Percentiles rank a stretch among this genome's conserved stretches.
phyloP scores from a whole-genome alignment of 2,329 filamentous ascomycete genomes.

The Bipolaris zeicola region DNA sequence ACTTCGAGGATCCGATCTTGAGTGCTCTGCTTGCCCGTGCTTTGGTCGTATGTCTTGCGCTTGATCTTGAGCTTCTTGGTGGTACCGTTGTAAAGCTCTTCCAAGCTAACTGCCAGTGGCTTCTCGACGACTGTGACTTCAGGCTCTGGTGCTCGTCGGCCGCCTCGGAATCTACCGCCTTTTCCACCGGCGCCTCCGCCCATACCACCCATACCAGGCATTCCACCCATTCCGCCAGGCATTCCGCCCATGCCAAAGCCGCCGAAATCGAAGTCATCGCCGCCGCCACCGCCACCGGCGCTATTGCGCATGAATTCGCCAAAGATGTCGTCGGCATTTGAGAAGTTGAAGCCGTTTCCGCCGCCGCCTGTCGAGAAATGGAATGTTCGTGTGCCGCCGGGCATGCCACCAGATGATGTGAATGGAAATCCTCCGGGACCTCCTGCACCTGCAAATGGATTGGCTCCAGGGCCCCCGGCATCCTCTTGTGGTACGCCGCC shows the following conservation, averaged over 20 bases:
- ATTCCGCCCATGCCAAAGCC: constrained; percentile 48
- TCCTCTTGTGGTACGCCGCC: constrained; percentile 71
- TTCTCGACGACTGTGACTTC: constrained; percentile 92
- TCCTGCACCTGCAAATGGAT: constrained; percentile 52
- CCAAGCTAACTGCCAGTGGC: constrained; percentile 77
- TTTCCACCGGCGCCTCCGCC: constrained; percentile 55
- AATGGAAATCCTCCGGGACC: constrained; percentile 57
- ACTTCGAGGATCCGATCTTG: constrained; percentile 93
- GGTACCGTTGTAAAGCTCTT: constrained; percentile 84
- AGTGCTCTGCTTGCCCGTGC: constrained; percentile 79
- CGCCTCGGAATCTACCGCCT: constrained; percentile 47
- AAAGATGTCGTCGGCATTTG: constrained; percentile 83
- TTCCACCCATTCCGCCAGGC: constrained; percentile 40
- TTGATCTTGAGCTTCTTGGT: constrained; percentile 99
- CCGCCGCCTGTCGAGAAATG: constrained; percentile 66
- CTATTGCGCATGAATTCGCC: constrained; percentile 75
- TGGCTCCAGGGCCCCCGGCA: constrained; percentile 42
- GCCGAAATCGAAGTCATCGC: constrained; percentile 57
- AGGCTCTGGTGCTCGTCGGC: constrained; percentile 64
- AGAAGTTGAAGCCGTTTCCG: constrained; percentile 77
- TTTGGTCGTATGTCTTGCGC: constrained; percentile 85
- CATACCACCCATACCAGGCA: constrained; percentile 39
- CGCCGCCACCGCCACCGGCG: constrained; percentile 58
- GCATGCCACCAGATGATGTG: constrained; percentile 63
- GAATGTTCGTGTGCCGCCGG: constrained; percentile 63